Evolutionary conservation across 345 rosid genomes (phyloP).

Genomic region (Eucalyptus regnans): DNA sequence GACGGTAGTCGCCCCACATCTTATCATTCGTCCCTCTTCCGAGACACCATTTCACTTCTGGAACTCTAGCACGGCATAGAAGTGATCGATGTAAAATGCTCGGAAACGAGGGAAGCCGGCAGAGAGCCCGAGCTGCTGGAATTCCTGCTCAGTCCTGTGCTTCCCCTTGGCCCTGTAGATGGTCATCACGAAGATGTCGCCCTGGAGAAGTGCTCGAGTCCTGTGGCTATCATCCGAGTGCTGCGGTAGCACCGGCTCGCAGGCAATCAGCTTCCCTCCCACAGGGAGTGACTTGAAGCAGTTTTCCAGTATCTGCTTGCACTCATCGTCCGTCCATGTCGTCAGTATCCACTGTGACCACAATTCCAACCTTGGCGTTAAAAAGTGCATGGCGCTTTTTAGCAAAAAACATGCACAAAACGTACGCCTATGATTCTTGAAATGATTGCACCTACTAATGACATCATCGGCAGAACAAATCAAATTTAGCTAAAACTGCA

Average conservation of each 20-base stretch:
- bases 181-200: conserved; percentile 80
- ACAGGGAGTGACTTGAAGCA: conserved; percentile 66
- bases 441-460: background rate
- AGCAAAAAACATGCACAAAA: background rate
- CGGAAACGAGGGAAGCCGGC: conserved; percentile 51
- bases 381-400: background rate
- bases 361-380: background rate
- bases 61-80: conserved; percentile 66
- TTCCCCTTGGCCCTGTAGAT: conserved; percentile 70
- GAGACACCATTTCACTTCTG: conserved; percentile 24
- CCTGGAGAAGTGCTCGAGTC: conserved; percentile 71
- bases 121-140: conserved; percentile 45
- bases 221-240: conserved; percentile 59
- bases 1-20: background rate
- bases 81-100: conserved; percentile 43
- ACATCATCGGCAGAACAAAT: background rate
- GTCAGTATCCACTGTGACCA: conserved; percentile 61
- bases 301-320: conserved; percentile 68
- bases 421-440: background rate
- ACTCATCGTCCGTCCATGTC: conserved; percentile 75
- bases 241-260: conserved; percentile 69
- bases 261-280: conserved; percentile 79
- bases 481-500: background rate
- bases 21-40: background rate
- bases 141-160: conserved; percentile 68